Base-by-base conservation (phyloP, 179 eudicot species). In the Sideroxylon spinosum region DNA sequence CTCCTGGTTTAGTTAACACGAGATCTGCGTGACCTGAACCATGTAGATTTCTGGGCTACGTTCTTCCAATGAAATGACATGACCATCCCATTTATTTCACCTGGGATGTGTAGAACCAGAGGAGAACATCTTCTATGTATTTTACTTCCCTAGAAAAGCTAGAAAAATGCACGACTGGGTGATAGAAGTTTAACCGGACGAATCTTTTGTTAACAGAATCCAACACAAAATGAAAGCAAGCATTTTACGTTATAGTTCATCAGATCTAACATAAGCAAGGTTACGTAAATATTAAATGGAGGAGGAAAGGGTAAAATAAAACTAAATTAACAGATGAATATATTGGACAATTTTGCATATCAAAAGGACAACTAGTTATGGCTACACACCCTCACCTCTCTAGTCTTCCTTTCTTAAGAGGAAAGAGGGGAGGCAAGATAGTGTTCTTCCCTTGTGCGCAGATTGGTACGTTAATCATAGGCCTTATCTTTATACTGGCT, bases 381-480 rank as follows among this genome's bases (percentile, higher is more conserved):
- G 26, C n/a, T 26, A 29, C 37, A 29, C 37, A 46, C 37, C 48
- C 62, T 88, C 78, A 87, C 89, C 91, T 87, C 73, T 90, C 87
- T 78, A 82, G 32, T 82, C 87, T 89, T 59, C 78, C 82, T 88
- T 92, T 92, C 86, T 76, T 93, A 16, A 84, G 78, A 46, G 97
- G 86, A 83, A 91, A 90, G 22, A 91, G 74, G 68, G 97, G 96
- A 53, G 97, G 92, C 68, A 93, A 85, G 72, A 70, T 74, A 16
- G 32, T 85, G 68, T 66, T 81, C 78, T 86, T 90, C 28, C 82
- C 89, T 61, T 87, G 94, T 49, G 91, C 81, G 75, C 98, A 91
- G 65, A 87, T 84, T 0, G 98, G 98, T 16, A 95, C 92, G 86
- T 90, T 93, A 59, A 95, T 83, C 89, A 93, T 85, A 16, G 98